Conservation (phyloP, 371 early-diverging fungal species). For the Mortierella sp. region DNA sequence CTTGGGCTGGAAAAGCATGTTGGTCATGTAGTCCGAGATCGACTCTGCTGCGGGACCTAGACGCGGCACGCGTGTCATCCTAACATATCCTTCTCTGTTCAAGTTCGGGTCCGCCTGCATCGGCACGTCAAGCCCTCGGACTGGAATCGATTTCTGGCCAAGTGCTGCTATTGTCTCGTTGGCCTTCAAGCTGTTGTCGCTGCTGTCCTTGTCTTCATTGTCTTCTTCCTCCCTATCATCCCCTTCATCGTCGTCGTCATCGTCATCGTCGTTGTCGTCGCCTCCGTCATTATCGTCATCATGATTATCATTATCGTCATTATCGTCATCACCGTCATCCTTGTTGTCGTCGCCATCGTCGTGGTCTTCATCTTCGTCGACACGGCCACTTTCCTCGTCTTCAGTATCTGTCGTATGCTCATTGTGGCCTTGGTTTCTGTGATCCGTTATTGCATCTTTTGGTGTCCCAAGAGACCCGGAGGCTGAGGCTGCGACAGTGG, state of each 20-base stretch:
- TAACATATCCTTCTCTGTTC: slow-evolving; percentile 49
- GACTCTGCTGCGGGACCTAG: slow-evolving; percentile 46
- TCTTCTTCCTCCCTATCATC: slow-evolving; percentile 12
- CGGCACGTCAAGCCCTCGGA: slow-evolving; percentile 28
- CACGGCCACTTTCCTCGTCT: no score
- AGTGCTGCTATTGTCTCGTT: slow-evolving; percentile 5
- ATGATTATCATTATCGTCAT: background rate
- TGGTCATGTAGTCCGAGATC: slow-evolving; percentile 52
- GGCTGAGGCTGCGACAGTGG: slow-evolving; percentile 4
- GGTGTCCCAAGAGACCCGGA: slow-evolving; percentile 3
- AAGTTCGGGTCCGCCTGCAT: slow-evolving; percentile 48
- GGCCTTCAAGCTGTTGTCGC: background rate
- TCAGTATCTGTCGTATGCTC: no score
- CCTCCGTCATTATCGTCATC: background rate
- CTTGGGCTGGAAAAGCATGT: slow-evolving; percentile 52
- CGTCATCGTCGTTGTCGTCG: background rate
- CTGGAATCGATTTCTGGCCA: slow-evolving; percentile 4
- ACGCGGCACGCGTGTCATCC: slow-evolving; percentile 47
- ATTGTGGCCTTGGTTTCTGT: no score
- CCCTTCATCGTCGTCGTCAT: background rate
- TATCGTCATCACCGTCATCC: no score
- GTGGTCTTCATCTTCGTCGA: background rate
- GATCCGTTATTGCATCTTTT: no score
- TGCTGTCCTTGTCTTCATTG: slow-evolving; percentile 6
- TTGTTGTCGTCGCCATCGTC: no score